phyloP scores from a whole-genome alignment of 129 eudicot species.

The Flaveria sonorensis region DNA sequence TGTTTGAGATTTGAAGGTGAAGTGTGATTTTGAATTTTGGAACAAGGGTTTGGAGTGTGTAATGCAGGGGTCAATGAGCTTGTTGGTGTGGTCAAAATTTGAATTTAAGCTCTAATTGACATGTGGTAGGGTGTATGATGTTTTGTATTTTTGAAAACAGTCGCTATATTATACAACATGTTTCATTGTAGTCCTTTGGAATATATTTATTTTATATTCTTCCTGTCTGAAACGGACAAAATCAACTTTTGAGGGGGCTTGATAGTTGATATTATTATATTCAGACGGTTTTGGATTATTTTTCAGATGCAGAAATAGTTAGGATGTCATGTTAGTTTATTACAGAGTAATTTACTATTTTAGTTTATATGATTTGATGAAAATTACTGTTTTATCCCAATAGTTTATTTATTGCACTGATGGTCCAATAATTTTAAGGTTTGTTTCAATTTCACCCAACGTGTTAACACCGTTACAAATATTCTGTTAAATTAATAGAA shows the following conservation, averaged over 20 bases:
- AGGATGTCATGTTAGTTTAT: no score
- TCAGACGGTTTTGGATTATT: neutral
- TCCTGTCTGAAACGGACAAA: neutral
- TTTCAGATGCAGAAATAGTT: no score
- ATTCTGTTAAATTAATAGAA: no score
- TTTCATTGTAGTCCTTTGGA: neutral
- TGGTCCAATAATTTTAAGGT: no score
- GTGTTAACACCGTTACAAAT: no score
- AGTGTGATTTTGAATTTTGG: conserved; percentile 33
- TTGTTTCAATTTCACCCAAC: no score
- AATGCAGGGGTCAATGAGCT: conserved; percentile 32
- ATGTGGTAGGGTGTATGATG: conserved; percentile 30
- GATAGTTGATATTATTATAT: neutral
- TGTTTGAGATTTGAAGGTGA: neutral
- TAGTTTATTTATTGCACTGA: no score
- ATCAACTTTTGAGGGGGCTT: neutral
- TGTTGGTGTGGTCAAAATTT: conserved; percentile 37
- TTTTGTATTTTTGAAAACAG: neutral
- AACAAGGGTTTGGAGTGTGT: conserved; percentile 34
- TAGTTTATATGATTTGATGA: no score
- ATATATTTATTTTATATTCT: neutral
- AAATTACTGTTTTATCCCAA: no score
- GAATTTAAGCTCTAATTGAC: conserved; percentile 40
- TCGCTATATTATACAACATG: neutral
- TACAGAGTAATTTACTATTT: no score